Percentiles rank a stretch among this genome's conserved stretches.
Evolutionary conservation across 2,329 filamentous ascomycete species (phyloP).

Genomic region (Beauveria pseudobassiana): DNA sequence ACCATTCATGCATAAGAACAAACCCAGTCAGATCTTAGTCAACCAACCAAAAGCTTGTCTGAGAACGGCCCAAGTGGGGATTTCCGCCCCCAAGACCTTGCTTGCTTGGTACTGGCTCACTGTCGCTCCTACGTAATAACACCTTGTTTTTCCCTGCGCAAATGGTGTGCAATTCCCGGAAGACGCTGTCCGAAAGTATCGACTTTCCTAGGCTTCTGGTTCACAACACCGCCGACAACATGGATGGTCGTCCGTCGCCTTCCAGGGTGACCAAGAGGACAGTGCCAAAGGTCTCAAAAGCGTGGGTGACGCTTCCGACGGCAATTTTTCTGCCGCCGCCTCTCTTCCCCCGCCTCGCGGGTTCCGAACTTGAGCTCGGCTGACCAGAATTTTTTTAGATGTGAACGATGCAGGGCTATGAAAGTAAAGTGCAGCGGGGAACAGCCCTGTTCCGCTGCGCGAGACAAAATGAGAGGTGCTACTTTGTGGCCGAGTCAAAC

Average conservation of each 20-base stretch:
- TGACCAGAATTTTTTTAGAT: constrained; percentile 19
- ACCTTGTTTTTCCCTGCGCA: background rate
- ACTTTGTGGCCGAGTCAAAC: constrained; percentile 16
- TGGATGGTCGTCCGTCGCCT: constrained; percentile 8
- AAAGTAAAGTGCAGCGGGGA: constrained; percentile 19
- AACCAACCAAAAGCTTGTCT: constrained; percentile 4
- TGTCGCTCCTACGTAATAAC: background rate
- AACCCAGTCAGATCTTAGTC: background rate
- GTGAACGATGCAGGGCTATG: constrained; percentile 18
- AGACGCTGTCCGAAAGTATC: constrained; percentile 8
- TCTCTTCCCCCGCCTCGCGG: background rate
- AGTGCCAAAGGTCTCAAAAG: constrained; percentile 12
- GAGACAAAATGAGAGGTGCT: constrained; percentile 16
- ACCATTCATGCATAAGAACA: background rate
- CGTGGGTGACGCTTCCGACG: constrained; percentile 10
- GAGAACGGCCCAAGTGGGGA: constrained; percentile 6
- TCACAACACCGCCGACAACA: background rate
- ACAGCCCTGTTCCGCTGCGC: constrained; percentile 17
- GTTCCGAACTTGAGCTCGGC: background rate
- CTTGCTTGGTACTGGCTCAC: background rate
- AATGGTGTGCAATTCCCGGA: constrained; percentile 7
- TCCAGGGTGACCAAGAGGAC: constrained; percentile 7
- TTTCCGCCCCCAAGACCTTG: background rate
- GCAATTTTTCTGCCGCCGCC: background rate
- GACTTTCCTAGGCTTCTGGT: background rate